Base-by-base conservation (phyloP, 805 yeast species). In the Sungouiozyma intestinalis region DNA sequence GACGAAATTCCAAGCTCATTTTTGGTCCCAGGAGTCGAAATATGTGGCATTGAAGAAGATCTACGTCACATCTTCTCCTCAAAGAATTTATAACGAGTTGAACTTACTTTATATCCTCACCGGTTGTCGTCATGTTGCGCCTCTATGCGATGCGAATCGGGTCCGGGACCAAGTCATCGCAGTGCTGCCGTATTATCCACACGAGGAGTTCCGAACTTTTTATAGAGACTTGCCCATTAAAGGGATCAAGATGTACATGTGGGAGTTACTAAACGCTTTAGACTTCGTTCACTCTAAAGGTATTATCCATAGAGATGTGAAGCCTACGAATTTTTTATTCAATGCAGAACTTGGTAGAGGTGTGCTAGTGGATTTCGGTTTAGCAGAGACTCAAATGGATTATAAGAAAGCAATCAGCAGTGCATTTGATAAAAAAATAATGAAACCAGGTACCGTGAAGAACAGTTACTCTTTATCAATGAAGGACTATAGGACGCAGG, bases 21-120 rank as follows among this genome's bases (percentile, higher is more conserved):
- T 58, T 42, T 60, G 64, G 64, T 43, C 53, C 6, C 45, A 67
- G 61, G 48, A 68, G 57, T 45, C 55, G 31, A 54, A 56, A 29
- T 64, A 58, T 40, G 97, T 92, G 44, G 99, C 99, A 2, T 68
- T 92, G 50, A 92, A 92, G 59, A 77, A 92, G 54, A 86, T 92
- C 38, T 88, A 90, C 60, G 97, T 88, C 16, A 92, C 98, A 0
- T 85, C 96, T 1, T 86, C 97, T 6, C 97, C 97, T 0, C 80
- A 77, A 48, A 73, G 99, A 62, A 90, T 92, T 36, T 78, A 76
- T 52, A 88, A 88, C 59, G 99, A 92, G 61, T 72, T 92, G 48
- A 81, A 81, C 48, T 65, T 92, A 38, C 69, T 92, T 27, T 81
- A 82, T 56, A 73, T 72, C 47, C 62, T 85, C 40, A 71, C 80